These are phyloP conservation scores for Podospora pseudopauciseta DNA, from an alignment of 495 filamentous ascomycete species.

Conservation along the genomic window DNA sequence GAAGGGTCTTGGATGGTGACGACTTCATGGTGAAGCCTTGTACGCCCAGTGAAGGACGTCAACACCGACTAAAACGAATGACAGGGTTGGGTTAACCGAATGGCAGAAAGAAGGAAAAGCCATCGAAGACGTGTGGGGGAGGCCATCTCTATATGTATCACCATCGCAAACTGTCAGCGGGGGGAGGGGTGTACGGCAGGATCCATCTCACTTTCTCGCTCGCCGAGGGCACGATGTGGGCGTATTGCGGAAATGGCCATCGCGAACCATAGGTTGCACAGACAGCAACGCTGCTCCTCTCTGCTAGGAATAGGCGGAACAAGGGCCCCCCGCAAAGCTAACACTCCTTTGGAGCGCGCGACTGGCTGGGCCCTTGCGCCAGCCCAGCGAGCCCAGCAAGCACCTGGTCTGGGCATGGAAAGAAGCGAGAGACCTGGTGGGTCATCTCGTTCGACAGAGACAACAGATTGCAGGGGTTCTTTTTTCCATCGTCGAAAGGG, in stretches of 20 bases:
- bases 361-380: slow-evolving; percentile 8
- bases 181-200: neutral
- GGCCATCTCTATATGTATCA: slow-evolving; percentile 1
- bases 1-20: slow-evolving; percentile 16
- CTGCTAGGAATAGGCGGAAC: slow-evolving; percentile 10
- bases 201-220: neutral
- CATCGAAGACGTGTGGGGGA: neutral
- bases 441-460: slow-evolving; percentile 1
- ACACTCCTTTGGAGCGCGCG: neutral
- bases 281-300: slow-evolving; percentile 9
- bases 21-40: slow-evolving; percentile 24
- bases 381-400: slow-evolving; percentile 4
- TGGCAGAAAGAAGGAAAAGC: slow-evolving; percentile 4
- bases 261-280: slow-evolving; percentile 14
- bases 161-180: neutral
- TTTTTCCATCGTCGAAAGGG: neutral
- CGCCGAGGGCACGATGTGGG: neutral
- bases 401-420: slow-evolving; percentile 16
- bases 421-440: slow-evolving; percentile 13
- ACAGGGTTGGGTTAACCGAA: slow-evolving; percentile 1
- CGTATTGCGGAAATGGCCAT: neutral
- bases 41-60: slow-evolving; percentile 14
- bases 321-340: slow-evolving; percentile 12
- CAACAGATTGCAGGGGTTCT: slow-evolving; percentile 9
- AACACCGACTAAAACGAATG: slow-evolving; percentile 21